Evolutionary conservation across 176 grass and related monocot species (phyloP).

Genomic region (Dendrocalamus sinicus): DNA sequence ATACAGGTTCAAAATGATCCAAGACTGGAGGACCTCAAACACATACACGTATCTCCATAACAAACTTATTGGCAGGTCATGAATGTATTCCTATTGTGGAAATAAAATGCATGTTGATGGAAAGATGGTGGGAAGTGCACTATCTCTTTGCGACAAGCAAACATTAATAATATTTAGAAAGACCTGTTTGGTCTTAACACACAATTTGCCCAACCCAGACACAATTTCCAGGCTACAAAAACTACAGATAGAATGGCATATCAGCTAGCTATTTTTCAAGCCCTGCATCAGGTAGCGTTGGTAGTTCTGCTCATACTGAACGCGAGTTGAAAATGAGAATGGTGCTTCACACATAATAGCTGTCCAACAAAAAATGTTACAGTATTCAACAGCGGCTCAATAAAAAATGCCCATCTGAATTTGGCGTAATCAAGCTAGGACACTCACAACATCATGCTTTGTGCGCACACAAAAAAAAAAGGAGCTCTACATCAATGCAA

Average conservation of each 20-base stretch:
- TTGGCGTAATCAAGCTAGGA: background rate
- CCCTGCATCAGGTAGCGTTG: background rate
- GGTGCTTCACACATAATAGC: background rate
- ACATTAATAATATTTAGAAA: conserved; percentile 2
- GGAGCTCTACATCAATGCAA: background rate
- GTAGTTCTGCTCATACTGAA: conserved; percentile 23
- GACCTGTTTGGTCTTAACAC: background rate
- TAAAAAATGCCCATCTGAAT: background rate
- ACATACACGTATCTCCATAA: background rate
- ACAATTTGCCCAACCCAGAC: background rate
- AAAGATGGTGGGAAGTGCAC: background rate
- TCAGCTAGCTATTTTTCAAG: conserved; percentile 2
- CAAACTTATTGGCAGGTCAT: background rate
- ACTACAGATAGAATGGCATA: background rate
- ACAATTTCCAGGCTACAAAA: background rate
- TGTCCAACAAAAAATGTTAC: background rate
- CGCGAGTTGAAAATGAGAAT: background rate
- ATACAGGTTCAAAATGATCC: background rate
- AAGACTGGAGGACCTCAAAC: background rate
- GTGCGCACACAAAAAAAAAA: background rate
- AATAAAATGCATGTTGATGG: background rate
- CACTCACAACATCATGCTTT: background rate
- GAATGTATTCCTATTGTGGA: background rate
- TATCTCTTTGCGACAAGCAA: background rate
- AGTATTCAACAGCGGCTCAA: background rate